Evolutionary conservation across 2,329 filamentous ascomycete genomes (phyloP).

Genomic region (Lithohypha guttulata): DNA sequence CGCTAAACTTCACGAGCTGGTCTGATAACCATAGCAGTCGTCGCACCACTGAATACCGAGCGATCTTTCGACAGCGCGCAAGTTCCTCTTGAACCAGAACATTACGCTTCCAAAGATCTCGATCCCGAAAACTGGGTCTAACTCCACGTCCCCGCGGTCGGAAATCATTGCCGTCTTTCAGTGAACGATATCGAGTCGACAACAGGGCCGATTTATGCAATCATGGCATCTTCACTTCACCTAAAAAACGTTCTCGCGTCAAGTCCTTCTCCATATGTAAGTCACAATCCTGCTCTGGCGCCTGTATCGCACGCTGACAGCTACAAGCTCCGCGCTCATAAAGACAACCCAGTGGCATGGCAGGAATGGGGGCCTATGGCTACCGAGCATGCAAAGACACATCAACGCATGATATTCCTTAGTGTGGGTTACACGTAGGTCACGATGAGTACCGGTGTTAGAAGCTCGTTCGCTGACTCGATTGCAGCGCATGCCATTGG

Average conservation of each 20-base stretch:
- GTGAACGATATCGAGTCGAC: too few species aligned
- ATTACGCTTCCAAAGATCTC: too few species aligned
- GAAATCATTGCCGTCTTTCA: too few species aligned
- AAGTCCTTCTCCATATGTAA: slow-evolving; percentile 56
- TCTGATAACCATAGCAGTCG: too few species aligned
- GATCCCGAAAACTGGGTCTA: too few species aligned
- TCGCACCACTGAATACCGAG: too few species aligned
- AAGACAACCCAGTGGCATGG: slow-evolving; percentile 78
- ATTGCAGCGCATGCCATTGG: slow-evolving; percentile 38
- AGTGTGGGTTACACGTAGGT: slow-evolving; percentile 89
- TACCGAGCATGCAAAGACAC: slow-evolving; percentile 61
- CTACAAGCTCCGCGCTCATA: slow-evolving; percentile 62
- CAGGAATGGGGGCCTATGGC: slow-evolving; percentile 75
- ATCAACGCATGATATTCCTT: slow-evolving; percentile 83
- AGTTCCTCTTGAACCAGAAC: too few species aligned
- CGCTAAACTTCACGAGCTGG: too few species aligned
- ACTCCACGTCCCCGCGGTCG: too few species aligned
- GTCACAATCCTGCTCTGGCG: slow-evolving; percentile 17
- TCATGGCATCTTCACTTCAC: slow-evolving; percentile 9
- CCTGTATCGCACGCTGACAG: slow-evolving; percentile 6
- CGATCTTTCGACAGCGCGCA: too few species aligned
- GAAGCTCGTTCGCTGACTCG: too few species aligned
- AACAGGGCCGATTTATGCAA: neutral
- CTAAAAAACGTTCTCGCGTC: slow-evolving; percentile 18
- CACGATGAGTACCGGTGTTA: too few species aligned